phyloP scores from a whole-genome alignment of 148 eudicot species.

The Vaccinium darrowii region DNA sequence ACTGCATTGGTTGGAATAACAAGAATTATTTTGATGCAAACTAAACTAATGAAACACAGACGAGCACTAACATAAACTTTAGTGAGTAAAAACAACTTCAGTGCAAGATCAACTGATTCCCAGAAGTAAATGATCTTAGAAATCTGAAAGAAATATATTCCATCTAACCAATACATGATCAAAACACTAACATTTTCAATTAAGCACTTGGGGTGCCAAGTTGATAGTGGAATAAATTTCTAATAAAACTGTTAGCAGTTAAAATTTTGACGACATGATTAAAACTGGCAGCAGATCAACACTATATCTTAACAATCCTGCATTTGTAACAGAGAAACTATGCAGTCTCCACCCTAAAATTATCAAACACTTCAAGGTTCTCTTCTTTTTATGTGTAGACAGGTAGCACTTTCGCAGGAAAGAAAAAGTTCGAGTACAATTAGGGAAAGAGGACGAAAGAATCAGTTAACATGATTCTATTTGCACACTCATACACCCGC shows the following conservation, averaged over 20 bases:
- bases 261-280: neutral
- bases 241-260: neutral
- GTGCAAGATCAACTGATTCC: neutral
- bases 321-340: neutral
- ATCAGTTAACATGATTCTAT: neutral
- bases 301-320: neutral
- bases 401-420: neutral
- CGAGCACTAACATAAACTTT: neutral
- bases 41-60: neutral
- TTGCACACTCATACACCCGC: neutral
- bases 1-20: slow-evolving; percentile 38
- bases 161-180: neutral
- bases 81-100: neutral
- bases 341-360: neutral
- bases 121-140: neutral
- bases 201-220: neutral
- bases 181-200: neutral
- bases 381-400: neutral
- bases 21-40: neutral
- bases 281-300: neutral
- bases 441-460: neutral
- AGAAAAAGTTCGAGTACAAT: neutral
- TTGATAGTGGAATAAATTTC: neutral
- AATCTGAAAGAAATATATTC: neutral
- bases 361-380: neutral